Base-by-base conservation (phyloP, 257 asterid species). In the Eustoma russellianum region DNA sequence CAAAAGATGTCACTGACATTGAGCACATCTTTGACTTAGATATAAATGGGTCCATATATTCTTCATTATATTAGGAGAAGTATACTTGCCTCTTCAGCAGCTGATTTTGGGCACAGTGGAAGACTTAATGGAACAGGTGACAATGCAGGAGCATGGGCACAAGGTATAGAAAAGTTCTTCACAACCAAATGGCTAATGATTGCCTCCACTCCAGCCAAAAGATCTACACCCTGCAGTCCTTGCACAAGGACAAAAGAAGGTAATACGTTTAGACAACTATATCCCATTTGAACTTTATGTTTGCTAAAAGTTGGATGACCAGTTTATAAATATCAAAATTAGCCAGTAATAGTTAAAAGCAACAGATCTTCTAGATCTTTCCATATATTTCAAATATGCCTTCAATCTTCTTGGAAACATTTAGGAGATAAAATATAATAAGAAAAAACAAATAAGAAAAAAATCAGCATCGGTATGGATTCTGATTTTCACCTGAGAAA, bases 181-280 rank as follows among this genome's bases (percentile, higher is more conserved):
- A 89, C 97, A 46, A 89, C 94, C 49, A 81, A 62, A 69, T 86
- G 96, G 71, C 97, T 89, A 66, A 89, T 86, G 60, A 89, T 88
- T 15, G 93, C 97, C 72, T 89, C 97, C 48, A 89, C 87, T 41
- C 97, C 95, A 12, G 93, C 96, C 79, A 89, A 79, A 63, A 70
- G 64, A 79, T 86, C 97, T 28, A 89, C 60, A 46, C 97, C 96
- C 97, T 89, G 69, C 62, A 58, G 15, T 17, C 9, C 52, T 34
- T 13, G 33, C 30, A 24, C 30, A 24, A 24, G 30, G 30, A 24
- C 30, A 24, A 24, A 24, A 49, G 28, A 46, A 65, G 12, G 35
- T 5, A 49, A 13, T 13, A 43, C 33, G 5, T 13, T 24, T 33
- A 17, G 52, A 53, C 17, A 9, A 12, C 49, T 33, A 14, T 45